phyloP scores from a whole-genome alignment of 1,284 basidiomycete species.

The Malassezia caprae region DNA sequence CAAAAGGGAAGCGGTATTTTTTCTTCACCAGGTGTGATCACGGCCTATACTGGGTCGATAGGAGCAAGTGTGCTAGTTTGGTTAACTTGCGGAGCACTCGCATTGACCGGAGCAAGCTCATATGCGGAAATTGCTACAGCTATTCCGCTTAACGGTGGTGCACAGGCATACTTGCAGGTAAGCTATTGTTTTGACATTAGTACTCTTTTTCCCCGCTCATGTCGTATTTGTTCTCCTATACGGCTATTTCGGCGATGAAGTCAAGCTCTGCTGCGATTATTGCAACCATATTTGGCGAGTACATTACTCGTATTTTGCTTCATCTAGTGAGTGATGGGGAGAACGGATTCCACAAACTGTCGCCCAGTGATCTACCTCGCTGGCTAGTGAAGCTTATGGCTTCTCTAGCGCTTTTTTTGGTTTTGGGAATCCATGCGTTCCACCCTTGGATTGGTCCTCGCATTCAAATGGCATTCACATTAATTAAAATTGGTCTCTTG shows the following conservation, averaged over 20 bases:
- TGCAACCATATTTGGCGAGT: slow-evolving; percentile 58
- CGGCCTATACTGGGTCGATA: slow-evolving; percentile 38
- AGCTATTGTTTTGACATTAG: slow-evolving; percentile 3
- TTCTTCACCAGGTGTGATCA: slow-evolving; percentile 44
- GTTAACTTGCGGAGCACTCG: slow-evolving; percentile 34
- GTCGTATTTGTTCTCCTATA: slow-evolving; percentile 54
- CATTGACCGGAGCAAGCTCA: slow-evolving; percentile 57
- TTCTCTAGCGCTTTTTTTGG: slow-evolving; percentile 60
- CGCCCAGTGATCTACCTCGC: slow-evolving; percentile 65
- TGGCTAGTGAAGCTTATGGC: slow-evolving; percentile 91
- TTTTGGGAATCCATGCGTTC: slow-evolving; percentile 67
- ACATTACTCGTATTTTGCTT: slow-evolving; percentile 58
- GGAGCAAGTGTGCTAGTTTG: slow-evolving; percentile 41
- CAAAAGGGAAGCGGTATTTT: slow-evolving; percentile 39
- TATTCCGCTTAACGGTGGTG: slow-evolving; percentile 53
- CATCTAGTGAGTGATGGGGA: slow-evolving; percentile 45
- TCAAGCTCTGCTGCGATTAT: slow-evolving; percentile 58
- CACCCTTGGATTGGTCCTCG: slow-evolving; percentile 69
- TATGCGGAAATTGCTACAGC: slow-evolving; percentile 54
- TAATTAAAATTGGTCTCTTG: slow-evolving; percentile 59
- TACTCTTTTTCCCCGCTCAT: slow-evolving; percentile 62
- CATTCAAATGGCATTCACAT: slow-evolving; percentile 72
- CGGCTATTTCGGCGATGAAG: slow-evolving; percentile 48
- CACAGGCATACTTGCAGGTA: slow-evolving; percentile 59
- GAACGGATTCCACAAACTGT: slow-evolving; percentile 61